Evolutionary conservation across 257 asterid species (phyloP), one percentile per base, ranked within the genome.

Genomic region (Jacaranda copaia): DNA sequence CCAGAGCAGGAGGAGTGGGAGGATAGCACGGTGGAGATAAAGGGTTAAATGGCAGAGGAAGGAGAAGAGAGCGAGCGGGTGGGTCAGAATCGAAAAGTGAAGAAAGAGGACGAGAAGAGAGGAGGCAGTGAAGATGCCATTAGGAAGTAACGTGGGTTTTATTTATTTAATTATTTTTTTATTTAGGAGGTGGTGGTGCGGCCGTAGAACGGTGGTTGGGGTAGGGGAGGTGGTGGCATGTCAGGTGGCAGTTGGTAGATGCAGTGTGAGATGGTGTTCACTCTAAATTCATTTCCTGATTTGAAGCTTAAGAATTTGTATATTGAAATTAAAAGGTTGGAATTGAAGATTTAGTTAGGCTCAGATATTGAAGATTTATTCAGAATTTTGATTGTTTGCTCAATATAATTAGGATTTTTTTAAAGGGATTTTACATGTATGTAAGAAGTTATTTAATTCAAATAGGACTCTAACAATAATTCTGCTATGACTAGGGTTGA

Each of bases 81-180:
- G 18, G 68, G 97, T 81, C 79, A 53, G 93, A n/a, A n/a, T n/a
- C n/a, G 85, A 78, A 92, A 81, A 68, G 93, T 72, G 79, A 90
- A 87, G 85, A 87, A 84, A n/a, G 67, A 91, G 89, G 74, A 84
- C 78, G 75, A 94, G 86, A 65, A 91, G 79, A 46, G 98, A 92
- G 72, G 91, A 85, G 48, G 96, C 96, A 5, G 96, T 83, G 88
- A 89, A 83, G 86, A 94, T 77, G 70, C 86, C 87, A 86, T 92
- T 97, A 2, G 97, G 86, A 48, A 94, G 77, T 48, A 93, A 80
- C 1, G 92, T 68, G 72, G 91, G 83, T 45, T 81, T 89, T 36
- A n/a, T n/a, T n/a, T n/a, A n/a, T n/a, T n/a, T n/a, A n/a, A n/a
- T n/a, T n/a, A n/a, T 25, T 25, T 25, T 25, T 25, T 25, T 25